Evolutionary conservation across 2,329 filamentous ascomycete genomes (phyloP).

Genomic region (Colletotrichum navitas): DNA sequence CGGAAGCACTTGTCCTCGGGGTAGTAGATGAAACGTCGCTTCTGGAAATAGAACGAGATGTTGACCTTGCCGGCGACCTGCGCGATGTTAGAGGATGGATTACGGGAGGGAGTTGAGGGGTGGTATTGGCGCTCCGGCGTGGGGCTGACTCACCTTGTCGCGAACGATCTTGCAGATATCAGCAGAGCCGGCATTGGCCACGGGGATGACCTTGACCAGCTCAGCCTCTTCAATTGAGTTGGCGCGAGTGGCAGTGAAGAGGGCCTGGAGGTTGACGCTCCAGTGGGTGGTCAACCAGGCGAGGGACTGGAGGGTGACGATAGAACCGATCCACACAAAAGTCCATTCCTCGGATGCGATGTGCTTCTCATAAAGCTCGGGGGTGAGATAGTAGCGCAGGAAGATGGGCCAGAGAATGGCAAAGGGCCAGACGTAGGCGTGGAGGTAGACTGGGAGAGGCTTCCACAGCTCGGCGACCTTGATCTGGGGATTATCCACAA

Average conservation of each 20-base stretch:
- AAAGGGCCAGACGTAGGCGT: slow-evolving; percentile 95
- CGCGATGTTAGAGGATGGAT: slow-evolving; percentile 2
- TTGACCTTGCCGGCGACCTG: slow-evolving; percentile 80
- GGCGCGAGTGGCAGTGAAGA: slow-evolving; percentile 83
- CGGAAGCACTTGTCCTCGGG: slow-evolving; percentile 79
- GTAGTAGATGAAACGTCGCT: slow-evolving; percentile 93
- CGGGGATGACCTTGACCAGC: slow-evolving; percentile 92
- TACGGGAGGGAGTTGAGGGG: not conserved
- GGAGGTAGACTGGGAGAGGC: slow-evolving; percentile 83
- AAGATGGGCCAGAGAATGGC: slow-evolving; percentile 92
- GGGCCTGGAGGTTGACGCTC: slow-evolving; percentile 88
- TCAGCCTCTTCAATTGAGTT: slow-evolving; percentile 78
- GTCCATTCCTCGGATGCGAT: slow-evolving; percentile 98
- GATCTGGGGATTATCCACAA: slow-evolving; percentile 94
- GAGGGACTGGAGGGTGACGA: slow-evolving; percentile 88
- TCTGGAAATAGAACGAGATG: slow-evolving; percentile 95
- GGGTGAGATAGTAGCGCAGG: slow-evolving; percentile 85
- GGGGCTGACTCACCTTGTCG: slow-evolving; percentile 64
- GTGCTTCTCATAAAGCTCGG: slow-evolving; percentile 88
- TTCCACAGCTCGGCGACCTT: slow-evolving; percentile 88
- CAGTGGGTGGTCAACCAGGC: slow-evolving; percentile 97
- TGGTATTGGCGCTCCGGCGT: not conserved
- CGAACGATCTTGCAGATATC: slow-evolving; percentile 88
- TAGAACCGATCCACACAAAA: slow-evolving; percentile 91
- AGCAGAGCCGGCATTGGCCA: slow-evolving; percentile 87